Conservation (phyloP, 176 grass and related monocot species). For the Carex cristatella region DNA sequence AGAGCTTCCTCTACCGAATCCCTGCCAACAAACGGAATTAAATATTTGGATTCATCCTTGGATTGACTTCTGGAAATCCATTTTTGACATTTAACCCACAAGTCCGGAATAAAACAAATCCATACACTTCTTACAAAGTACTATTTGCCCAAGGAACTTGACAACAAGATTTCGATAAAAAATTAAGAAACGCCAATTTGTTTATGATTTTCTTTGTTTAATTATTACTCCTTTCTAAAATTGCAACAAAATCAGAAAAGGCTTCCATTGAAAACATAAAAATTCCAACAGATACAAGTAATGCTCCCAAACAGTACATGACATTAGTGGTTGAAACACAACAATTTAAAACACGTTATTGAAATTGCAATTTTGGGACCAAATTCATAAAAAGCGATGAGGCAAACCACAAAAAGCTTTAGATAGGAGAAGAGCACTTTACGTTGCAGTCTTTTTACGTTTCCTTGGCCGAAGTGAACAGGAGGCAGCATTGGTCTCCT, state of each 20-base stretch:
- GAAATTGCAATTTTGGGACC: neutral
- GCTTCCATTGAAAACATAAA: neutral
- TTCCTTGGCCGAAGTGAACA: slow-evolving; percentile 32
- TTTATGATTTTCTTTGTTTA: neutral
- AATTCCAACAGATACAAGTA: neutral
- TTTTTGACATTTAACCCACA: slow-evolving; percentile 1
- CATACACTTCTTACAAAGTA: neutral
- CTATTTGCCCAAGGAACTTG: neutral
- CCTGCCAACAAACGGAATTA: slow-evolving; percentile 33
- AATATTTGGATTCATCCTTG: neutral
- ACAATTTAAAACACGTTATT: neutral
- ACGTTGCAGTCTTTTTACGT: slow-evolving; percentile 79
- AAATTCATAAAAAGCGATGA: slow-evolving; percentile 16
- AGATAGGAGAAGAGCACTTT: slow-evolving; percentile 21
- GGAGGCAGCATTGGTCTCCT: neutral
- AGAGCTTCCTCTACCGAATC: slow-evolving; percentile 79
- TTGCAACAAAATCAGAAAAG: neutral
- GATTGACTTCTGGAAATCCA: neutral
- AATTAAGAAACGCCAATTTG: neutral
- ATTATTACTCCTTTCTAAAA: neutral
- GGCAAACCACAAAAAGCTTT: slow-evolving; percentile 20
- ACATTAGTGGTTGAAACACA: neutral
- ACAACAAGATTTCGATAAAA: neutral
- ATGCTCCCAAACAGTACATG: neutral
- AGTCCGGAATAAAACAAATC: neutral